Evolutionary conservation across 2,329 filamentous ascomycete species (phyloP).

Genomic region (Cercospora beticola): DNA sequence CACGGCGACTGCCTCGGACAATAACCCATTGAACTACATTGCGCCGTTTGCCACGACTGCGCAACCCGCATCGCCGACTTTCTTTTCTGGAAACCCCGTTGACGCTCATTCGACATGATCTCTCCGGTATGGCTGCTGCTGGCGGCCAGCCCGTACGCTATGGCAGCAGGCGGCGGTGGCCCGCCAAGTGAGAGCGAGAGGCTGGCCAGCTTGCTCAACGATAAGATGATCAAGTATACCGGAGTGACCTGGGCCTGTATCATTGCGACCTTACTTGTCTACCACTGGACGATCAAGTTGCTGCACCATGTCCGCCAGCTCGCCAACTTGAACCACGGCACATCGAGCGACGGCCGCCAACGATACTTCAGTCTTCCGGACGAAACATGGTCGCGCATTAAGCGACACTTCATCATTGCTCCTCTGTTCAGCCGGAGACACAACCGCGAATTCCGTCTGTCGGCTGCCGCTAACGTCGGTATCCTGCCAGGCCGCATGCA

Average conservation of each 20-base stretch:
- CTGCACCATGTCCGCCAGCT: conserved; percentile 70
- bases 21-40: not conserved
- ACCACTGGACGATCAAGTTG: conserved; percentile 62
- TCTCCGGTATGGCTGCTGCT: conserved; percentile 23
- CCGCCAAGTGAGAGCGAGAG: conserved; percentile 17
- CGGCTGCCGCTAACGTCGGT: conserved; percentile 50
- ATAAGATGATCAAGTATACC: conserved; percentile 38
- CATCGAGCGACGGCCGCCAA: conserved; percentile 53
- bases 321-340: conserved; percentile 73
- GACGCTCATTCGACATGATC: conserved; percentile 13
- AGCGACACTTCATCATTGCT: conserved; percentile 49
- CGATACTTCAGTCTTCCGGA: conserved; percentile 72
- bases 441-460: conserved; percentile 54
- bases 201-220: conserved; percentile 28
- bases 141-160: conserved; percentile 17
- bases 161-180: conserved; percentile 14
- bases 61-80: not conserved
- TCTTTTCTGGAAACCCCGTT: not conserved
- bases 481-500: conserved; percentile 52
- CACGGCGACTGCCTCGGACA: not conserved
- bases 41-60: not conserved
- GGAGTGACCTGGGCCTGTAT: conserved; percentile 59
- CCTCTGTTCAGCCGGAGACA: conserved; percentile 51
- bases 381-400: conserved; percentile 44
- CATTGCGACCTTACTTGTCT: conserved; percentile 63